Base-by-base conservation (phyloP, 805 yeast species). In the Saccharomyces eubayanus region DNA sequence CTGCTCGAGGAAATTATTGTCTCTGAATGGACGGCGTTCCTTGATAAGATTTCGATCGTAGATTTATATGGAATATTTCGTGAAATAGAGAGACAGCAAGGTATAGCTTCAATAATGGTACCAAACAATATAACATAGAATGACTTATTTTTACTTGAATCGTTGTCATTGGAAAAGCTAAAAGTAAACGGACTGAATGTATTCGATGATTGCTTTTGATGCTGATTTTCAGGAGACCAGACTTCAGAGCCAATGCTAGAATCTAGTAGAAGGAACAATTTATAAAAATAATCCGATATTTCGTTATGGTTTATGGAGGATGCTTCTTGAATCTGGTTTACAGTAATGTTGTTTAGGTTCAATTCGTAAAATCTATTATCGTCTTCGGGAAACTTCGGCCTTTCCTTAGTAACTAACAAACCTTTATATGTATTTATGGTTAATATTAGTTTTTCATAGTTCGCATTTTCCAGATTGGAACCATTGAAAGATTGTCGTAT, bases 301-400 rank as follows among this genome's bases (percentile, higher is more conserved):
- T 87, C 95, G 50, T 86, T 91, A 61, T 89, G 94, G 51, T 73
- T 74, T 6, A 62, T 57, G n/a, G 65, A 58, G 1, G 61, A 61
- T 12, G 67, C 52, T 46, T 67, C 72, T 30, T 62, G 60, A n/a
- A 16, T 21, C 41, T 67, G 59, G 10, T 68, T 65, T 5, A 68
- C 64, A 1, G 63, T 53, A 3, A 75, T 71, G 21, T 62, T 69
- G 51, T 69, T 67, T 40, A 71, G 55, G 47, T 71, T 70, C 6
- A 65, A 53, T 30, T 66, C 68, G 52, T 70, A 69, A 24, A 56
- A 61, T 53, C 72, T 58, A 46, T 61, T 61, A 24, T 70, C 71
- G 46, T 63, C 64, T 52, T 72, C 76, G n/a, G 96, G 97, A 67
- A 89, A 92, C 1, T 76, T 76, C 0, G 97, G 97, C 53, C 80